Conservation (phyloP, 305 asterid species). For the Stenogyne calaminthoides region DNA sequence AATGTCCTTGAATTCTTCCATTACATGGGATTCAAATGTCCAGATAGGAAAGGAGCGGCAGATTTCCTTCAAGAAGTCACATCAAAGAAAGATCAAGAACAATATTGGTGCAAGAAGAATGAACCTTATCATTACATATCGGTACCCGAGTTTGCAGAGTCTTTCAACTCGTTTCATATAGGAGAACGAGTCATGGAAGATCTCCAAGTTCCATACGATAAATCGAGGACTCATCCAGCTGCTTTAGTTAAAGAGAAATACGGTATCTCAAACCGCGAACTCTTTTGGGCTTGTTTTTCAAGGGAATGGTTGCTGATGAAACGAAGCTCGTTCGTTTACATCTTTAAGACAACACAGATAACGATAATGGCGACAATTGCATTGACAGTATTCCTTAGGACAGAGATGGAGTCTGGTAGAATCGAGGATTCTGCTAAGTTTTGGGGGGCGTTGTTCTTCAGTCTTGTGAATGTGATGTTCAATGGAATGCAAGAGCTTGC, state of each 20-base stretch:
- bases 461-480: slow-evolving; percentile 77
- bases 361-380: slow-evolving; percentile 70
- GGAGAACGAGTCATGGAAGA: slow-evolving; percentile 37
- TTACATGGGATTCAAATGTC: slow-evolving; percentile 42
- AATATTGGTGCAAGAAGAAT: slow-evolving; percentile 38
- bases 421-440: slow-evolving; percentile 47
- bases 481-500: slow-evolving; percentile 78
- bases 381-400: slow-evolving; percentile 44
- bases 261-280: slow-evolving; percentile 45
- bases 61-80: slow-evolving; percentile 54
- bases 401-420: slow-evolving; percentile 42
- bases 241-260: slow-evolving; percentile 50
- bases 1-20: slow-evolving; percentile 41
- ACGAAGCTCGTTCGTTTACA: slow-evolving; percentile 44
- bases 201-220: slow-evolving; percentile 42
- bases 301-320: slow-evolving; percentile 54
- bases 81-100: slow-evolving; percentile 47
- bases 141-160: slow-evolving; percentile 36
- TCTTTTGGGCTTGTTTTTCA: slow-evolving; percentile 41
- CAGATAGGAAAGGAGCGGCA: slow-evolving; percentile 49
- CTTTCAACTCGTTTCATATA: slow-evolving; percentile 35
- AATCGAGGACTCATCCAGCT: slow-evolving; percentile 43
- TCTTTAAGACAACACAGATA: slow-evolving; percentile 62
- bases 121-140: slow-evolving; percentile 37
- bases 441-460: slow-evolving; percentile 77